These are phyloP conservation scores for Penicillium vulpinum DNA, from an alignment of 2,329 filamentous ascomycete species.

Conservation along the genomic window DNA sequence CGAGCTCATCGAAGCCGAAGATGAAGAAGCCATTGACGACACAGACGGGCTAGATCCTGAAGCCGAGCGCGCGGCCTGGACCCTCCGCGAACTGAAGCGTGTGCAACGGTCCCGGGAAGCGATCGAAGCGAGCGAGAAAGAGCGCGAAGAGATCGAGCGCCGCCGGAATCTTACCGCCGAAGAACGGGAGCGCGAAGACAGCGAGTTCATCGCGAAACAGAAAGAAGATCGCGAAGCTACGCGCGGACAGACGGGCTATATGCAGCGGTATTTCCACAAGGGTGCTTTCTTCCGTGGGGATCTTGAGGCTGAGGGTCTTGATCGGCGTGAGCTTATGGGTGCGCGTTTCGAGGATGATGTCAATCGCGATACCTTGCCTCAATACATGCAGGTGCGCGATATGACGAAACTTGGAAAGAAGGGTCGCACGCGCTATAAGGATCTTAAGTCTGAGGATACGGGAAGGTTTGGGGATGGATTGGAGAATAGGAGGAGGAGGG, in stretches of 20 bases:
- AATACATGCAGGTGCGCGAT: conserved; percentile 89
- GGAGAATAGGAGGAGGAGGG: conserved; percentile 28
- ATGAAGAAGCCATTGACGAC: conserved; percentile 78
- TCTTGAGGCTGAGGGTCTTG: conserved; percentile 70
- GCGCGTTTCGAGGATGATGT: conserved; percentile 80
- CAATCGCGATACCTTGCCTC: conserved; percentile 79
- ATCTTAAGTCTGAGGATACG: conserved; percentile 87
- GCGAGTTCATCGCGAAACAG: conserved; percentile 72
- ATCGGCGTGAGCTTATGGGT: conserved; percentile 82
- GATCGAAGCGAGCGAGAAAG: conserved; percentile 79
- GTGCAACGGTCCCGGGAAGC: conserved; percentile 82
- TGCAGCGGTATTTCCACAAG: conserved; percentile 97
- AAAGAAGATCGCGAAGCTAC: conserved; percentile 72
- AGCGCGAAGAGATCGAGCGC: conserved; percentile 85
- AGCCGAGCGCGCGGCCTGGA: conserved; percentile 90
- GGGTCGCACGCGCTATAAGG: conserved; percentile 84
- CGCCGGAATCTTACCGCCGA: conserved; percentile 81
- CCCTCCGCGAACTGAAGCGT: conserved; percentile 83
- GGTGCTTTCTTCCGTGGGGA: conserved; percentile 93
- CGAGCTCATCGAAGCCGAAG: conserved; percentile 64
- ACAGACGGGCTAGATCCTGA: conserved; percentile 83
- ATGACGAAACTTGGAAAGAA: conserved; percentile 93
- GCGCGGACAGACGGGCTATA: conserved; percentile 79
- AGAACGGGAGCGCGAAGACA: conserved; percentile 83
- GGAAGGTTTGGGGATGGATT: conserved; percentile 68